Percentiles rank a stretch among this genome's conserved stretches.
Conservation (phyloP, 1,139 yeast genomes). For the Protomyces inouyei region DNA sequence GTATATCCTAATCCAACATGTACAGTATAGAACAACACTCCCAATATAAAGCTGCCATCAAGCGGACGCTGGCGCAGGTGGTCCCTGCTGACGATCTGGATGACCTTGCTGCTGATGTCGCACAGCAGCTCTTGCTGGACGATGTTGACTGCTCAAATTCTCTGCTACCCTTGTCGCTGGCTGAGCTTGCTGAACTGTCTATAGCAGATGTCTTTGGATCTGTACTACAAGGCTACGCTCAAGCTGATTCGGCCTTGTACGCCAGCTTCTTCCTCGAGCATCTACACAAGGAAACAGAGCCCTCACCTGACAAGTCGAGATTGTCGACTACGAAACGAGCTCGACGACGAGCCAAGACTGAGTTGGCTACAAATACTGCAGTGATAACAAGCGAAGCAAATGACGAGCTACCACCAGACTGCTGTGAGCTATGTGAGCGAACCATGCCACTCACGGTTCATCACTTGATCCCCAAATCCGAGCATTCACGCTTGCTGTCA, state of each 20-base stretch:
- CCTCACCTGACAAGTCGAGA: not conserved
- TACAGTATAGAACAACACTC: not conserved
- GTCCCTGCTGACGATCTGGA: not conserved
- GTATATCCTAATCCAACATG: not conserved
- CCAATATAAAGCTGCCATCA: not conserved
- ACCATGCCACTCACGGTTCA: constrained; percentile 23
- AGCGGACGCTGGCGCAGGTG: not conserved
- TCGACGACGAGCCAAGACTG: not conserved
- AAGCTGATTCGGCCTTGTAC: not conserved
- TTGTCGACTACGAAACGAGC: not conserved
- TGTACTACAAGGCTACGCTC: not conserved
- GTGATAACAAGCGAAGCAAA: not conserved
- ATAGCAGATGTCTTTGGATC: not conserved
- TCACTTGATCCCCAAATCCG: constrained; percentile 20
- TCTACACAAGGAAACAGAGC: not conserved
- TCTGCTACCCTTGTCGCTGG: not conserved
- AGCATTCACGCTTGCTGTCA: constrained; percentile 16
- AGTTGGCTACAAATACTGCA: not conserved
- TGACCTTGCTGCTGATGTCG: not conserved
- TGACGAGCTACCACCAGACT: not conserved
- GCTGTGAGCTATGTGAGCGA: constrained; percentile 21
- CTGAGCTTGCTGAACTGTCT: not conserved
- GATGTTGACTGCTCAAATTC: not conserved
- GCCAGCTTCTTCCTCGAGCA: not conserved
- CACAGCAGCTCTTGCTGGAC: not conserved